Percentiles rank a stretch among this genome's conserved stretches.
These are phyloP conservation scores for Torrubiella hemipterigena DNA, from an alignment of 2,329 filamentous ascomycete genomes.

Conservation along the genomic window DNA sequence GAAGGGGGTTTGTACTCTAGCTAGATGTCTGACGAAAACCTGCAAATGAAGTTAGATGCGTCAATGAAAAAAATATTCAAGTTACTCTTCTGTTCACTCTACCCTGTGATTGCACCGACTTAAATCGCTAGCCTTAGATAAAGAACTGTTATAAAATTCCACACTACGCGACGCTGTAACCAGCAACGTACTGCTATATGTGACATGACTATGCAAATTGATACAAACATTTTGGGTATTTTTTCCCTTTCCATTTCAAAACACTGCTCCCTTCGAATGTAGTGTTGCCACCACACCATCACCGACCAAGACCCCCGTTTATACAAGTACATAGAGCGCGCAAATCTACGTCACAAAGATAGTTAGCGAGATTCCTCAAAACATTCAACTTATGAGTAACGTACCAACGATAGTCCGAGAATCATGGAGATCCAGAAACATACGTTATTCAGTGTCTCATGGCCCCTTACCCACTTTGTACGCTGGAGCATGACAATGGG, in stretches of 20 bases:
- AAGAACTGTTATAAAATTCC: too few relatives aligned
- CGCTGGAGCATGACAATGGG: conserved; percentile 89
- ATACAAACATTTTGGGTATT: conserved; percentile 6
- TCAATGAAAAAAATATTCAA: too few relatives aligned
- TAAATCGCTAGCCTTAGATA: too few relatives aligned
- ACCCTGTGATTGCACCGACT: too few relatives aligned
- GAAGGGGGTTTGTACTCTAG: conserved; percentile 25
- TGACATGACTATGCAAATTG: conserved; percentile 16
- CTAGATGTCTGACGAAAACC: conserved; percentile 25
- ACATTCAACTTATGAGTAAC: conserved; percentile 15
- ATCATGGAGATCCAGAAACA: conserved; percentile 93
- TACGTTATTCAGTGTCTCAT: conserved; percentile 73
- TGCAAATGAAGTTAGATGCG: conserved; percentile 20
- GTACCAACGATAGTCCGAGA: conserved; percentile 66
- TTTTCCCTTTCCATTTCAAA: not conserved
- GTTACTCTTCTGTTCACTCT: too few relatives aligned
- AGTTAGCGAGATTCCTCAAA: not conserved
- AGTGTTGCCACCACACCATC: not conserved
- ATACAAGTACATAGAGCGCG: conserved; percentile 40
- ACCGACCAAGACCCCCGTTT: conserved; percentile 6
- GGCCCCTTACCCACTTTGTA: conserved; percentile 61
- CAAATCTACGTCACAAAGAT: conserved; percentile 27
- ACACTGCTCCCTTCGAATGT: too few relatives aligned
- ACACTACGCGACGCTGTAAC: too few relatives aligned
- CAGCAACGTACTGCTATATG: too few relatives aligned